Base-by-base conservation (phyloP, 495 filamentous ascomycete species). In the Darksidea phi region DNA sequence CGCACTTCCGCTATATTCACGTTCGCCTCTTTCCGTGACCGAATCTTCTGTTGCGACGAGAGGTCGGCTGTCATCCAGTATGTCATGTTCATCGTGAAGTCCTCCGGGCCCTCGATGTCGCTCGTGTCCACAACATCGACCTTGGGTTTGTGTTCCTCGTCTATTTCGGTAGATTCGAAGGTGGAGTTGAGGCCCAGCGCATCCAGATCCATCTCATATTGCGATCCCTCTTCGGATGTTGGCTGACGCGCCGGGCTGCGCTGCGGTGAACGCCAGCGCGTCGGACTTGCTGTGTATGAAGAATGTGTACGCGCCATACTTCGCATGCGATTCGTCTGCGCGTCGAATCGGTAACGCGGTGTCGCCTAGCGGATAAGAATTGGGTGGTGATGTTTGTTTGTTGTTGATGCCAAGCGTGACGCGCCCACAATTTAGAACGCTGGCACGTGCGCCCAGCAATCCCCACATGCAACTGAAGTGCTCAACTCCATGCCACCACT, bases 61-160 rank as follows among this genome's bases (percentile, higher is more conserved):
- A 67, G 50, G 13, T 62, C 59, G 2, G 64, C 47, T 2, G 57
- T 55, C 71, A 75, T 73, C 70, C 70, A 75, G 41, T 56, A 61
- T 8, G 60, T 69, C 68, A 75, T 71, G 55, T 75, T 73, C 56
- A 64, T 54, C 11, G 73, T 75, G 54, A 75, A 75, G 59, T 75
- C 73, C 54, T 69, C 70, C 7, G 73, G 73, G 25, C 73, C 73
- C 41, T 71, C 73, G 46, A 75, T 71, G 42, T 75, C 71, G 47
- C 71, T 70, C 36, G 52, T 64, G 6, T 62, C 54, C 18, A 68
- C 56, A 1, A 53, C 49, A 47, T 68, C 66, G 3, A 68, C 15
- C 32, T 60, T 52, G 7, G 53, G 47, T 18, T 20, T 51, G 12
- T 47, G 53, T n/a, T 32, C 25, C 6, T 45, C 66, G 6, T 61